Evolutionary conservation across 139 green algal species (phyloP).

Genomic region (Chlamydomonas schloesseri): DNA sequence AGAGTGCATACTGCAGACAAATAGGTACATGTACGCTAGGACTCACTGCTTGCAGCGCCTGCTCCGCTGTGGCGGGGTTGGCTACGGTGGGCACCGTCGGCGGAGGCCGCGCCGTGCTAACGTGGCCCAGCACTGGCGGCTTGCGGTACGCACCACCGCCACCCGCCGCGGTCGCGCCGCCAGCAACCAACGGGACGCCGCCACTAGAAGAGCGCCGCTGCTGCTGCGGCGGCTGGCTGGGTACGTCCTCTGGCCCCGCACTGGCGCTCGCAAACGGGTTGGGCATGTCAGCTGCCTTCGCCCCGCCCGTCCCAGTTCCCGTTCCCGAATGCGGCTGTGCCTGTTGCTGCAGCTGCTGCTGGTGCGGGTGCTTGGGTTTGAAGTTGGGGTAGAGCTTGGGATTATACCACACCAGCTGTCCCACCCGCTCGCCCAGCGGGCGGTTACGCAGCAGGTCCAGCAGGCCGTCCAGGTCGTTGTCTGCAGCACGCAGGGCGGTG

Average conservation of each 20-base stretch:
- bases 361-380: too few relatives aligned
- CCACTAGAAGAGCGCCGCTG: too few relatives aligned
- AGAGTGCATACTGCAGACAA: too few relatives aligned
- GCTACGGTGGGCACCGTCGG: neutral
- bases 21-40: too few relatives aligned
- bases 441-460: neutral
- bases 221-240: neutral
- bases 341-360: neutral
- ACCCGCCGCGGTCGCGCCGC: neutral
- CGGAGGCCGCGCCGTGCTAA: neutral
- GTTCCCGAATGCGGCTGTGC: too few relatives aligned
- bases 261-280: too few relatives aligned
- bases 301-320: neutral
- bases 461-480: conserved; percentile 16
- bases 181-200: too few relatives aligned
- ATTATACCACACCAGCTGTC: conserved; percentile 23
- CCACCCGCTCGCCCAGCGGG: neutral
- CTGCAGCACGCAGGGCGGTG: too few relatives aligned
- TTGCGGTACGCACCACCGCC: neutral
- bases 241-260: neutral
- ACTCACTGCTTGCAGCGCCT: neutral
- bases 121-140: neutral
- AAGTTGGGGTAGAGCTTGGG: neutral
- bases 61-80: neutral
- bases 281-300: neutral